Evolutionary conservation across 306 rosid genomes (phyloP), one percentile per base, ranked within the genome.

Genomic region (Vigna mungo): DNA sequence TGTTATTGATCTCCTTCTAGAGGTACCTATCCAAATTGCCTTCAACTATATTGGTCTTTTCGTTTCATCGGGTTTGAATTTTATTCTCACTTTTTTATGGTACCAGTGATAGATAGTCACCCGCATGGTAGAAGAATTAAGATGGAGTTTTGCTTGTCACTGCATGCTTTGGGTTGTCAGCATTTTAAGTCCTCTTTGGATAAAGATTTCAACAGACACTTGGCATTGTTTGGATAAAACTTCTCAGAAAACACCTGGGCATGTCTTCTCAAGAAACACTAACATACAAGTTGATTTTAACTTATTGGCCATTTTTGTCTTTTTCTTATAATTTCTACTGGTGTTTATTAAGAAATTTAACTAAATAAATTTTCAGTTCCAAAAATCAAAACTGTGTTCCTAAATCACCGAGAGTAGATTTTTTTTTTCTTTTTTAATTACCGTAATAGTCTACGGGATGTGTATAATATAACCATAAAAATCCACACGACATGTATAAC

Each of bases 1-100:
- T 52, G 97, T 95, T 39, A 95, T 95, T 16, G 85, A 83, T 88
- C 88, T 90, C 55, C 89, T 95, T 52, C 77, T 82, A 1, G 96
- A 95, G 96, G 99, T 92, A 81, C 34, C 52, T 18, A 41, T 72
- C 41, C 52, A 8, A 76, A 25, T 30, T 62, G 54, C 65, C 49
- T 41, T 12, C 53, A 30, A 20, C 3, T 78, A 13, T 21, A 0
- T 37, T 7, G 9, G 5, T 65, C 7, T 3, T 20, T 78, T 20
- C 75, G 34, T 46, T 72, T 72, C 48, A 36, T 55, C 0, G 9
- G 66, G 9, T 53, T 71, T 6, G 30, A 16, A 14, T 16, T 51
- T 70, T 30, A 18, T 52, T 37, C 9, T 51, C 17, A 27, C 16
- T 9, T 14, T 15, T 17, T 15, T 30, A 17, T 30, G 44, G 25